Percentiles rank a stretch among this genome's conserved stretches.
Evolutionary conservation across 768 basidiomycete genomes (phyloP).

Genomic region (Termitomyces sp.): DNA sequence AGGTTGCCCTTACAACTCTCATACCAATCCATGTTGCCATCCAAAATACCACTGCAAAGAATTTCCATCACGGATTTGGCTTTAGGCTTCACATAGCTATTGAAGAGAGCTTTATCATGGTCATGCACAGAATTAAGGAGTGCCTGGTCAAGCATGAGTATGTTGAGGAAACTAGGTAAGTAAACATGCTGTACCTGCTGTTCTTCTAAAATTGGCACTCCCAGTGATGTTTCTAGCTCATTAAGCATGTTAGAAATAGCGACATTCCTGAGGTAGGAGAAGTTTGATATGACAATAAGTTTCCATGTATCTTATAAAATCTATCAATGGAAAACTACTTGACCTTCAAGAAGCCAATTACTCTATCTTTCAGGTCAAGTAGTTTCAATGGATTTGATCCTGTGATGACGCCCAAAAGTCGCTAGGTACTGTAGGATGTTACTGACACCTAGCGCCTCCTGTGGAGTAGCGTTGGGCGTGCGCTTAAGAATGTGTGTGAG

Average conservation of each 20-base stretch:
- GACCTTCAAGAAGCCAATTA: constrained; percentile 25
- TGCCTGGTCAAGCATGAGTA: constrained; percentile 35
- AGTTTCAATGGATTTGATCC: constrained; percentile 48
- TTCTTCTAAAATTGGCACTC: constrained; percentile 66
- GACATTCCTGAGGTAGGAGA: constrained; percentile 63
- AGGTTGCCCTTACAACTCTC: too few relatives aligned
- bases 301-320: constrained; percentile 72
- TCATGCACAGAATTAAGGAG: constrained; percentile 73
- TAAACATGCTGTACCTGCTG: constrained; percentile 42
- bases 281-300: constrained; percentile 85
- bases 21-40: constrained; percentile 86
- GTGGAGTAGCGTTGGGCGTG: too few relatives aligned
- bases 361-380: constrained; percentile 57
- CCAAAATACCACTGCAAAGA: constrained; percentile 74
- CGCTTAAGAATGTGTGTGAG: too few relatives aligned
- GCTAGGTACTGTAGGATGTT: too few relatives aligned
- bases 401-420: too few relatives aligned
- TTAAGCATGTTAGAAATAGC: constrained; percentile 76
- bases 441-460: too few relatives aligned
- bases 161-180: not conserved
- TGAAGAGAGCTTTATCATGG: constrained; percentile 85
- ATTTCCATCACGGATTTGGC: constrained; percentile 59
- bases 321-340: not conserved
- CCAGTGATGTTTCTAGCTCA: constrained; percentile 75
- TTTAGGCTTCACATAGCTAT: constrained; percentile 82